phyloP scores from a whole-genome alignment of 2,329 filamentous ascomycete genomes.

The Bipolaris bicolor region DNA sequence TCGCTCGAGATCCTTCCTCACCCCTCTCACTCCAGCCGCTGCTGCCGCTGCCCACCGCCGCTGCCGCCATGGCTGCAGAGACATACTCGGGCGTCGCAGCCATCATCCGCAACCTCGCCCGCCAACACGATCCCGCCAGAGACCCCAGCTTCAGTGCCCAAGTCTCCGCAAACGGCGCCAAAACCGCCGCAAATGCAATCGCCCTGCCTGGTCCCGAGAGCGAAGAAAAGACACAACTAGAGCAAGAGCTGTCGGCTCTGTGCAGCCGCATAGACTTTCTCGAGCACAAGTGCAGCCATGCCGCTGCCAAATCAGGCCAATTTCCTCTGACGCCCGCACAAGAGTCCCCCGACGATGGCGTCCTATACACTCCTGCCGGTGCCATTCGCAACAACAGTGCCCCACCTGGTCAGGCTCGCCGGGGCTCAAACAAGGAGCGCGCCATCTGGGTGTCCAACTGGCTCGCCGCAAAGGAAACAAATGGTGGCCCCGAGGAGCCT shows the following conservation, averaged over 20 bases:
- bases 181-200: slow-evolving; percentile 59
- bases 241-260: slow-evolving; percentile 81
- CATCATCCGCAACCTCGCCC: slow-evolving; percentile 57
- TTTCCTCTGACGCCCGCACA: slow-evolving; percentile 78
- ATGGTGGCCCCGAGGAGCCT: slow-evolving; percentile 53
- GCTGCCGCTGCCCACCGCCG: slow-evolving; percentile 6
- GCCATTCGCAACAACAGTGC: slow-evolving; percentile 40
- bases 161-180: slow-evolving; percentile 44
- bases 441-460: slow-evolving; percentile 58
- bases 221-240: slow-evolving; percentile 76
- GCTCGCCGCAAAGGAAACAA: slow-evolving; percentile 61
- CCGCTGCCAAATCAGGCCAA: slow-evolving; percentile 60
- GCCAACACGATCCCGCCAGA: slow-evolving; percentile 52
- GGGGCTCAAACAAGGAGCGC: slow-evolving; percentile 46
- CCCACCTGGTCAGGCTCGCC: slow-evolving; percentile 35
- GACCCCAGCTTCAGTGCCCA: slow-evolving; percentile 54
- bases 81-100: slow-evolving; percentile 47
- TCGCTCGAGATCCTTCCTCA: slow-evolving; percentile 28
- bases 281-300: slow-evolving; percentile 77
- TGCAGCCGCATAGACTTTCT: slow-evolving; percentile 79
- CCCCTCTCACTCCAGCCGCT: slow-evolving; percentile 15
- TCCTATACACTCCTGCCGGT: slow-evolving; percentile 53
- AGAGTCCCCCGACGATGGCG: slow-evolving; percentile 66
- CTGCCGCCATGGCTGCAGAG: slow-evolving; percentile 43
- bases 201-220: slow-evolving; percentile 78